These are phyloP conservation scores for Arabis alpina DNA, from an alignment of 345 rosid genomes.

Conservation along the genomic window DNA sequence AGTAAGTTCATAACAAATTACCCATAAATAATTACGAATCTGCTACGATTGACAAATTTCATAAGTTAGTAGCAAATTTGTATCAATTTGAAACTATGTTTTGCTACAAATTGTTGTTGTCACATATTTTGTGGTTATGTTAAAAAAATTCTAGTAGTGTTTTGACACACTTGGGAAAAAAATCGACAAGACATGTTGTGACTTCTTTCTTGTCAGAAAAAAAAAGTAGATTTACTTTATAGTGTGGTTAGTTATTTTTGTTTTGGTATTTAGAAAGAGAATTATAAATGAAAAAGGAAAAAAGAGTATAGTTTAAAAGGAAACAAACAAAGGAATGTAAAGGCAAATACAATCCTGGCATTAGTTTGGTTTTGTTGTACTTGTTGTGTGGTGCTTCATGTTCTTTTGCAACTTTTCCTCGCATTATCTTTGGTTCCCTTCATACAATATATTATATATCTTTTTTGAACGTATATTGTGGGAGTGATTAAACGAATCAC, in stretches of 20 bases:
- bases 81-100: too few relatives aligned
- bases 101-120: too few relatives aligned
- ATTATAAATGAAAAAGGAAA: slow-evolving; percentile 2
- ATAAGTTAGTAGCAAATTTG: too few relatives aligned
- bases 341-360: slow-evolving; percentile 27
- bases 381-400: slow-evolving; percentile 32
- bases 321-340: slow-evolving; percentile 27
- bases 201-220: neutral
- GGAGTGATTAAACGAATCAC: too few relatives aligned
- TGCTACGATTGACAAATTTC: too few relatives aligned
- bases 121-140: too few relatives aligned
- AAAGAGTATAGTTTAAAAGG: slow-evolving; percentile 21
- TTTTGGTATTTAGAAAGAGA: slow-evolving; percentile 1
- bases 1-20: too few relatives aligned
- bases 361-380: slow-evolving; percentile 30
- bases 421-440: slow-evolving; percentile 12
- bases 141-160: too few relatives aligned
- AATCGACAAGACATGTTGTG: slow-evolving; percentile 10
- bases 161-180: neutral
- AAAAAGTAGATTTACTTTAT: neutral
- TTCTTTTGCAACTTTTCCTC: slow-evolving; percentile 28
- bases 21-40: too few relatives aligned
- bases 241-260: neutral
- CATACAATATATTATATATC: too few relatives aligned
- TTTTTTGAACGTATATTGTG: too few relatives aligned